phyloP scores from a whole-genome alignment of 305 asterid species.

The Lippia alba region DNA sequence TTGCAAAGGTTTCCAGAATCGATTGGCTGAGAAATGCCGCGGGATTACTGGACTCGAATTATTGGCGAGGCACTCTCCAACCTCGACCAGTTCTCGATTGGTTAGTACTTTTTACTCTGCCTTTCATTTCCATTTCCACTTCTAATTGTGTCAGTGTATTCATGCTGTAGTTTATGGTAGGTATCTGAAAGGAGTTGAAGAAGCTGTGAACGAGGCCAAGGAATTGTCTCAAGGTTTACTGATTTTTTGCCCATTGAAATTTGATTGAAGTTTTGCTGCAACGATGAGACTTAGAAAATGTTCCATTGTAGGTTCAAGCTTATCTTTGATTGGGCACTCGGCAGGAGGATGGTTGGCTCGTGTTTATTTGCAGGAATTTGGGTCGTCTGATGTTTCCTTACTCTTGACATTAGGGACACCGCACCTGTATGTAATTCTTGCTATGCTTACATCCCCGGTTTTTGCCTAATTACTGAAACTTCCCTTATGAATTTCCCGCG shows the following conservation, averaged over 20 bases:
- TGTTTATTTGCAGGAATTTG: slow-evolving; percentile 83
- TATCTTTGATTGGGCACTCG: slow-evolving; percentile 91
- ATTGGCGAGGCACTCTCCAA: slow-evolving; percentile 89
- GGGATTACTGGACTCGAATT: slow-evolving; percentile 82
- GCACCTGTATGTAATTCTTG: slow-evolving; percentile 61
- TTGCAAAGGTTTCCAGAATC: slow-evolving; percentile 82
- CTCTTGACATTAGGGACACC: slow-evolving; percentile 94
- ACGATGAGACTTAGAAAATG: background rate
- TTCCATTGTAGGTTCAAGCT: slow-evolving; percentile 61
- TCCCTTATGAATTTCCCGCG: too few relatives aligned
- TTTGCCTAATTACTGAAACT: too few relatives aligned
- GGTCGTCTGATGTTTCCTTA: slow-evolving; percentile 65
- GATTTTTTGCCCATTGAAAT: slow-evolving; percentile 4
- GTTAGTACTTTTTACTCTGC: slow-evolving; percentile 35
- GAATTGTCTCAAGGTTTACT: slow-evolving; percentile 68
- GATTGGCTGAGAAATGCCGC: slow-evolving; percentile 99
- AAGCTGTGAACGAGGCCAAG: slow-evolving; percentile 80
- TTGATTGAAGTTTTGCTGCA: slow-evolving; percentile 28
- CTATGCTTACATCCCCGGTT: slow-evolving; percentile 6
- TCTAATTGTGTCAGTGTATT: background rate
- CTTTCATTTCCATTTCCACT: background rate
- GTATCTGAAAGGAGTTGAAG: slow-evolving; percentile 81
- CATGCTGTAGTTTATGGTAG: slow-evolving; percentile 40
- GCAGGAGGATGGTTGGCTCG: slow-evolving; percentile 99
- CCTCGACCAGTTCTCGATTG: slow-evolving; percentile 98